phyloP scores from a whole-genome alignment of 2,329 filamentous ascomycete genomes.

The Talaromyces sp. region DNA sequence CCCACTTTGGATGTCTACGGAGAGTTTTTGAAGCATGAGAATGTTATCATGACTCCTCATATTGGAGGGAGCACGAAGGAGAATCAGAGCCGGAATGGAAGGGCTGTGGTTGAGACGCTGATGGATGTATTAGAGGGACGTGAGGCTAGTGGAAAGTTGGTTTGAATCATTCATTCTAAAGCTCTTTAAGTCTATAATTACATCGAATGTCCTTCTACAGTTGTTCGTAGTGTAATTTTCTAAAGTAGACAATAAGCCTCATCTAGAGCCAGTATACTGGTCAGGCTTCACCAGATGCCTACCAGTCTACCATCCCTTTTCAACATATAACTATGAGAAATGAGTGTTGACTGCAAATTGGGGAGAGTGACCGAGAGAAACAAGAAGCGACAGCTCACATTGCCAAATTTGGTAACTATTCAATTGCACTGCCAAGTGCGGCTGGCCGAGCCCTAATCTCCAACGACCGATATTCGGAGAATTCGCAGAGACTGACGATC shows the following conservation, averaged over 20 bases:
- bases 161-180: not conserved
- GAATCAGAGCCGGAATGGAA: constrained; percentile 26
- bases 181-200: not conserved
- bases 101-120: constrained; percentile 26
- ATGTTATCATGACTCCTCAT: constrained; percentile 41
- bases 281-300: too few species aligned
- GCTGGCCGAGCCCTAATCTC: not conserved
- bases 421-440: not conserved
- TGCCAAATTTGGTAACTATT: not conserved
- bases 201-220: not conserved
- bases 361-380: not conserved
- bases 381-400: not conserved
- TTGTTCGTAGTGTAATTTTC: not conserved
- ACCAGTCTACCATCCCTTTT: not conserved
- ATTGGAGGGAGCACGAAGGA: constrained; percentile 43
- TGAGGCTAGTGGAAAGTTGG: not conserved
- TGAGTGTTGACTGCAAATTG: not conserved
- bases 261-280: not conserved
- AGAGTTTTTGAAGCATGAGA: constrained; percentile 26
- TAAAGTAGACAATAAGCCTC: not conserved
- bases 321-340: not conserved
- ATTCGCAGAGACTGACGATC: not conserved
- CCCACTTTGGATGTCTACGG: constrained; percentile 33
- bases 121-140: constrained; percentile 29
- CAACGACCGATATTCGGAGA: not conserved